phyloP scores from a whole-genome alignment of 805 yeast genomes.

The Debaryomyces hansenii region DNA sequence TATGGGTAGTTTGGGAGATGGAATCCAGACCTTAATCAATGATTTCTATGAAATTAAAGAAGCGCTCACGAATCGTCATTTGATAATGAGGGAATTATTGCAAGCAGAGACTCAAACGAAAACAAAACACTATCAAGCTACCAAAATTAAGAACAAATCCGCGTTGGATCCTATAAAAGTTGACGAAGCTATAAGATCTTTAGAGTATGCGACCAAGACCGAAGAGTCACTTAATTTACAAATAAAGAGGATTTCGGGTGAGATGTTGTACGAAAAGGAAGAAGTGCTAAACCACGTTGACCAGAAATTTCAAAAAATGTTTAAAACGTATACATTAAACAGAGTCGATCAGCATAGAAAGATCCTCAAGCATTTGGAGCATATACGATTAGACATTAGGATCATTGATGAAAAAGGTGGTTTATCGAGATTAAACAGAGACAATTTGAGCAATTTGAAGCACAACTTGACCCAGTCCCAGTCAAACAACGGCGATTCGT shows the following conservation, averaged over 20 bases:
- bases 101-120: conserved; percentile 77
- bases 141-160: conserved; percentile 66
- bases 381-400: conserved; percentile 68
- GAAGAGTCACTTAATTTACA: conserved; percentile 79
- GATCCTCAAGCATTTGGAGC: conserved; percentile 70
- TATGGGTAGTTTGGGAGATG: conserved; percentile 76
- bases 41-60: conserved; percentile 91
- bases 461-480: conserved; percentile 45
- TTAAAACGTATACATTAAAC: conserved; percentile 63
- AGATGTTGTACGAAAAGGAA: conserved; percentile 73
- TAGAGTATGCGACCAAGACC: conserved; percentile 73
- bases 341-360: conserved; percentile 86
- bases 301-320: conserved; percentile 47
- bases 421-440: conserved; percentile 78
- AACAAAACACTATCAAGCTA: conserved; percentile 68
- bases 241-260: conserved; percentile 79
- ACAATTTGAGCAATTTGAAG: conserved; percentile 48
- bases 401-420: conserved; percentile 78
- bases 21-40: conserved; percentile 57
- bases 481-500: conserved; percentile 41
- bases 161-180: conserved; percentile 84
- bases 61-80: conserved; percentile 86
- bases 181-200: conserved; percentile 80
- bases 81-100: conserved; percentile 83
- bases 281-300: conserved; percentile 64